Conservation (phyloP, 1,284 basidiomycete genomes). For the Wallemia ichthyophaga region DNA sequence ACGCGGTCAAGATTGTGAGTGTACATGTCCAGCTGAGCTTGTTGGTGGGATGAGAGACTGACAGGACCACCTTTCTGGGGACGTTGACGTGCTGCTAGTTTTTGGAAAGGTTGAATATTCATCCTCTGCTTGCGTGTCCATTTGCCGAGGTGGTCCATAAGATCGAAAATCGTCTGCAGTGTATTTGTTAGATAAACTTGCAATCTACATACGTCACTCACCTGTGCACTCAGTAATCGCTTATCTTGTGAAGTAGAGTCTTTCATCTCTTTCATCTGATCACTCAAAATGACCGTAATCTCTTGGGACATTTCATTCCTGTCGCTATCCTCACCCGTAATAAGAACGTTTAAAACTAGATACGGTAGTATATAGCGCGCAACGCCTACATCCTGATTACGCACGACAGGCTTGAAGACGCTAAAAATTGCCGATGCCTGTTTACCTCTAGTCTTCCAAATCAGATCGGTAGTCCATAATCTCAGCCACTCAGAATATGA, state of each 20-base stretch:
- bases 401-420: slow-evolving; percentile 45
- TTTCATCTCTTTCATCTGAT: slow-evolving; percentile 41
- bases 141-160: slow-evolving; percentile 80
- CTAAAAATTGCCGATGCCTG: slow-evolving; percentile 40
- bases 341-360: slow-evolving; percentile 55
- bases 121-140: slow-evolving; percentile 37
- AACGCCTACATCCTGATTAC: slow-evolving; percentile 66
- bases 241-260: slow-evolving; percentile 32
- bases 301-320: slow-evolving; percentile 39
- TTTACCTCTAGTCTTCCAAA: slow-evolving; percentile 26
- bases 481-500: slow-evolving; percentile 95
- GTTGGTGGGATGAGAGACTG: not conserved
- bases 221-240: slow-evolving; percentile 60
- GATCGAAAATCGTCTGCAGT: slow-evolving; percentile 52
- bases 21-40: slow-evolving; percentile 13
- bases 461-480: slow-evolving; percentile 60
- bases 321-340: slow-evolving; percentile 37
- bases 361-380: slow-evolving; percentile 76
- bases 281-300: slow-evolving; percentile 49
- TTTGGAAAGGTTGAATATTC: slow-evolving; percentile 27
- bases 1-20: slow-evolving; percentile 34
- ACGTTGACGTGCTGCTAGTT: slow-evolving; percentile 16
- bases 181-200: not conserved
- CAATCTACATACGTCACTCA: no score
- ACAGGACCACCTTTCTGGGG: not conserved